Conservation (phyloP, 2,329 filamentous ascomycete genomes). For the Fusarium hostae region DNA sequence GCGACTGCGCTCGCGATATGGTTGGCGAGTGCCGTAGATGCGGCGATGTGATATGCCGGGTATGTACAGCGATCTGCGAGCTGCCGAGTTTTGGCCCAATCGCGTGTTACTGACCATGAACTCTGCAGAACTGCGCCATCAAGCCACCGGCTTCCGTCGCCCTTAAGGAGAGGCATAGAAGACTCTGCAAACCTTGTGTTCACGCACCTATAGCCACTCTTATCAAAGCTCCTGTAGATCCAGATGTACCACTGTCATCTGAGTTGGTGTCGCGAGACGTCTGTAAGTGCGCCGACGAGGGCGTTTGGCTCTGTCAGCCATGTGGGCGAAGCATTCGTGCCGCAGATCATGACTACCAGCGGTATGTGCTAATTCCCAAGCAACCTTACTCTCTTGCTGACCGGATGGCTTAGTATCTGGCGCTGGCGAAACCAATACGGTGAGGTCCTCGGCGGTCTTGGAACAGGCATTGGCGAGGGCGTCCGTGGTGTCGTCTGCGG, state of each 20-base stretch:
- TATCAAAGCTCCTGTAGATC: slow-evolving; percentile 56
- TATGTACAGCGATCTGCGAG: slow-evolving; percentile 56
- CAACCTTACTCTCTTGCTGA: slow-evolving; percentile 10
- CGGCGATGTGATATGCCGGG: slow-evolving; percentile 81
- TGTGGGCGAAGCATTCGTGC: slow-evolving; percentile 79
- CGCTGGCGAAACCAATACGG: slow-evolving; percentile 89
- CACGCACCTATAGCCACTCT: slow-evolving; percentile 74
- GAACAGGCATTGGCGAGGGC: slow-evolving; percentile 88
- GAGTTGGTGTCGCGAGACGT: slow-evolving; percentile 66
- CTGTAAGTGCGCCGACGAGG: slow-evolving; percentile 63
- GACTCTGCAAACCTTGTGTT: slow-evolving; percentile 81
- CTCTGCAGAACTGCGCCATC: slow-evolving; percentile 83
- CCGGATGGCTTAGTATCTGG: slow-evolving; percentile 72
- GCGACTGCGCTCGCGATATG: slow-evolving; percentile 86
- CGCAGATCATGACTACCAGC: slow-evolving; percentile 68
- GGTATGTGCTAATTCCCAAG: slow-evolving; percentile 52
- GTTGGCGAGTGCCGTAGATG: slow-evolving; percentile 86
- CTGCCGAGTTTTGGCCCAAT: background rate
- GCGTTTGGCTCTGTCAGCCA: slow-evolving; percentile 86
- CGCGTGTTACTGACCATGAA: slow-evolving; percentile 18
- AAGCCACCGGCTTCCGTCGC: slow-evolving; percentile 78
- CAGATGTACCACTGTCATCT: slow-evolving; percentile 61
- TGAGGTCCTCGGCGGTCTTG: slow-evolving; percentile 81
- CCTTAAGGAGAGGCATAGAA: slow-evolving; percentile 80
- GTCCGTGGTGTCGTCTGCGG: slow-evolving; percentile 90